These are phyloP conservation scores for Vachellia pachyceras DNA, from an alignment of 306 rosid genomes.

Conservation along the genomic window DNA sequence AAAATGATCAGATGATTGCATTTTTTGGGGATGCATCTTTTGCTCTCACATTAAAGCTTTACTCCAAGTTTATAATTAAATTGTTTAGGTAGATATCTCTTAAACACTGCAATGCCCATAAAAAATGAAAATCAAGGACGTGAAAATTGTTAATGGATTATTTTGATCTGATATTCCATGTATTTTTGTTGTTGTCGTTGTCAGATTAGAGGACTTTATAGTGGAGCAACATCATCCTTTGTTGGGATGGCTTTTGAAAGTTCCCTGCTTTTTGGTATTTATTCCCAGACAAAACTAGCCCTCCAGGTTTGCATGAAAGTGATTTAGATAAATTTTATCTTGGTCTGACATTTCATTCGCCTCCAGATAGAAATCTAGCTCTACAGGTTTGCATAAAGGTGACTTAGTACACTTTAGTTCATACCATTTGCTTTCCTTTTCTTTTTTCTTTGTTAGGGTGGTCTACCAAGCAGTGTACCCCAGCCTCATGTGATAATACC, in stretches of 20 bases:
- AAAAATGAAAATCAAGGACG: conserved; percentile 21
- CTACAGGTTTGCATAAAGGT: not conserved
- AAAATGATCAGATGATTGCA: conserved; percentile 15
- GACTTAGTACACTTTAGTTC: conserved; percentile 4
- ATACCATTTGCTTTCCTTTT: conserved; percentile 22
- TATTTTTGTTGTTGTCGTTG: conserved; percentile 29
- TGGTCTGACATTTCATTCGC: conserved; percentile 28
- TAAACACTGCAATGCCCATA: conserved; percentile 10
- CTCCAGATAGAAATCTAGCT: conserved; percentile 21
- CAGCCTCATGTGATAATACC: conserved; percentile 76
- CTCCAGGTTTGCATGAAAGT: conserved; percentile 74
- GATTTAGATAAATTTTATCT: conserved; percentile 30
- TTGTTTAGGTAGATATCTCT: conserved; percentile 17
- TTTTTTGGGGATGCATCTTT: conserved; percentile 2
- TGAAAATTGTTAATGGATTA: not conserved
- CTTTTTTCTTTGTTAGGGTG: conserved; percentile 60
- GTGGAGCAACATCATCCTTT: conserved; percentile 95
- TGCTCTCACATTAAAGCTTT: conserved; percentile 2
- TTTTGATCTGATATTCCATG: conserved; percentile 11
- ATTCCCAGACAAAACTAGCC: conserved; percentile 75
- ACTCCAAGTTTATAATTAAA: not conserved
- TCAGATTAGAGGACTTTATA: conserved; percentile 91
- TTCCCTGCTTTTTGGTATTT: conserved; percentile 86
- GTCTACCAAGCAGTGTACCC: conserved; percentile 63
- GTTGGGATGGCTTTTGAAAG: conserved; percentile 92